These are phyloP conservation scores for Cardiospermum halicacabum DNA, from an alignment of 345 rosid genomes.

Conservation along the genomic window DNA sequence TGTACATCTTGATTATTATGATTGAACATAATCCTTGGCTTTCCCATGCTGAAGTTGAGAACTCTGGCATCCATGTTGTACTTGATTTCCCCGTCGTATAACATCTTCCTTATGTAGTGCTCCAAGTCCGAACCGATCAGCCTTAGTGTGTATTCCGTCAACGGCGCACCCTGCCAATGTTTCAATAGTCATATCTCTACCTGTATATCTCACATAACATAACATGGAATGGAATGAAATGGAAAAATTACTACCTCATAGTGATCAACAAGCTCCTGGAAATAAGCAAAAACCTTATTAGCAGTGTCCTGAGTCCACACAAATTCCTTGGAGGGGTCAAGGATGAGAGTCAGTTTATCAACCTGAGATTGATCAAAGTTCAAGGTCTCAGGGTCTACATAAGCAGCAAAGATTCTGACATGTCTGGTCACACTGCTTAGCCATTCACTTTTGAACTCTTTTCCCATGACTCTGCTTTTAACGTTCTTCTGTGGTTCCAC, in stretches of 20 bases:
- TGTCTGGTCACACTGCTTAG: conserved; percentile 67
- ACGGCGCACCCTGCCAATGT: conserved; percentile 94
- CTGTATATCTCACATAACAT: no score
- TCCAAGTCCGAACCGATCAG: conserved; percentile 87
- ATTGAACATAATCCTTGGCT: conserved; percentile 57
- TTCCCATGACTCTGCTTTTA: conserved; percentile 63
- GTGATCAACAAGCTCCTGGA: conserved; percentile 97
- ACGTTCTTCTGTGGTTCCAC: conserved; percentile 78
- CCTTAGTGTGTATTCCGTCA: conserved; percentile 86
- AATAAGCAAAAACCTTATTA: conserved; percentile 60
- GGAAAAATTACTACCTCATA: conserved; percentile 51
- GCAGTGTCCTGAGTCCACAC: conserved; percentile 72
- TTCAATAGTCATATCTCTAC: no score
- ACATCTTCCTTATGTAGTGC: conserved; percentile 84
- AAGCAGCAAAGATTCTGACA: conserved; percentile 72
- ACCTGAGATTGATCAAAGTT: conserved; percentile 71
- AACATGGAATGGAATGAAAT: not conserved
- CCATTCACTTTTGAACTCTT: conserved; percentile 77
- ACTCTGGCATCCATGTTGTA: conserved; percentile 80
- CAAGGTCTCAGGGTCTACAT: conserved; percentile 68
- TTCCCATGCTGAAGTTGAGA: conserved; percentile 93
- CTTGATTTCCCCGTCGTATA: conserved; percentile 80
- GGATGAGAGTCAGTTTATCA: conserved; percentile 84
- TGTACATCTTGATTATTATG: conserved; percentile 37
- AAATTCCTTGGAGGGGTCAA: conserved; percentile 85